Conservation (phyloP, 495 filamentous ascomycete species). For the Hypoxylon crocopeplum region DNA sequence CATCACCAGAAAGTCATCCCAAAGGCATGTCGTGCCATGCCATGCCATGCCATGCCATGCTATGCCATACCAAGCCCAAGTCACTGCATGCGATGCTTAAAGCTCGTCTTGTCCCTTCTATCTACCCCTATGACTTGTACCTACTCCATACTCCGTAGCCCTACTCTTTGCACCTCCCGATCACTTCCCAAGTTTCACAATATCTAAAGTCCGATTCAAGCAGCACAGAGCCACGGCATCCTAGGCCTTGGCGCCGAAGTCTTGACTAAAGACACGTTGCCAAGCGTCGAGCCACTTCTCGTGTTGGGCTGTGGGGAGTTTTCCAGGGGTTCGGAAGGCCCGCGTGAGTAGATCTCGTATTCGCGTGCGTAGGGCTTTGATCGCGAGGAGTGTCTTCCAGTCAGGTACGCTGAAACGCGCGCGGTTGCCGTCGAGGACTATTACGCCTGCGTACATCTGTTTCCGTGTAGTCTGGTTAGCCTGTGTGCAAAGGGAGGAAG, state of each 20-base stretch:
- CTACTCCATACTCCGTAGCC: neutral
- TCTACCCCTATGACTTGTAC: too few species aligned
- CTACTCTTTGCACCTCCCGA: neutral
- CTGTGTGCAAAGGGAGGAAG: too few species aligned
- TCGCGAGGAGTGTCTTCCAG: conserved; percentile 87
- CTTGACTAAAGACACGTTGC: conserved; percentile 57
- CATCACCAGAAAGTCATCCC: too few species aligned
- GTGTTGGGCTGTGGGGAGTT: conserved; percentile 68
- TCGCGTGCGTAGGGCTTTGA: conserved; percentile 75
- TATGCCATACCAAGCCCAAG: too few species aligned
- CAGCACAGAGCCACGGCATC: neutral
- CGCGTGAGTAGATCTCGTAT: conserved; percentile 74
- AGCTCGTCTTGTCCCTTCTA: too few species aligned
- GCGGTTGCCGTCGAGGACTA: conserved; percentile 84
- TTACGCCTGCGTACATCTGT: conserved; percentile 81
- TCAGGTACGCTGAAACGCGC: conserved; percentile 86
- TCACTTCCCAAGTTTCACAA: neutral
- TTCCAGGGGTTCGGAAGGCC: conserved; percentile 76
- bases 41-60: too few species aligned
- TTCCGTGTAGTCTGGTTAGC: conserved; percentile 10
- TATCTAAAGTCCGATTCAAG: neutral
- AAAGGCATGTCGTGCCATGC: too few species aligned
- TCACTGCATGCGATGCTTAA: too few species aligned
- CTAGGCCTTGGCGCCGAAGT: conserved; percentile 30
- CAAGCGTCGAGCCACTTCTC: conserved; percentile 78